A percentile compares a stretch with the other conserved stretches of the same genome.
Evolutionary conservation across 768 basidiomycete species (phyloP).

Genomic region (Nidularia pulvinata): DNA sequence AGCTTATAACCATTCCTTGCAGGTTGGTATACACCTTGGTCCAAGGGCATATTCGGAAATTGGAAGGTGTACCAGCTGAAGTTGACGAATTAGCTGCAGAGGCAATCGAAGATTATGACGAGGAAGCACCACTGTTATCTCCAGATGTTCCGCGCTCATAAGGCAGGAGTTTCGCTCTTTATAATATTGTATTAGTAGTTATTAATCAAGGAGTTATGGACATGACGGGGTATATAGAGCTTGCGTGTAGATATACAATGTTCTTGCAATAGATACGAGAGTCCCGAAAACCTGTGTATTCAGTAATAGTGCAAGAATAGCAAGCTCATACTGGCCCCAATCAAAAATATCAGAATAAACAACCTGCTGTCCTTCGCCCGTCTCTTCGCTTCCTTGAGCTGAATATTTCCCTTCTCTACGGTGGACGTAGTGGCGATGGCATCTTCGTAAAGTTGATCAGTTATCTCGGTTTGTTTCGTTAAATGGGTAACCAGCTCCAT

Average conservation of each 20-base stretch:
- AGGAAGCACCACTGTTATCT: conserved; percentile 58
- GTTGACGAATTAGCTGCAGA: conserved; percentile 58
- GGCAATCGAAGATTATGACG: conserved; percentile 57
- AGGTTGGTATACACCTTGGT: conserved; percentile 72
- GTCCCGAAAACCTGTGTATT: conserved; percentile 7
- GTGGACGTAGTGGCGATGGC: conserved; percentile 85
- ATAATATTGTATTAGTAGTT: not conserved
- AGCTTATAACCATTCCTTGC: not conserved
- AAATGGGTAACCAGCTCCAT: conserved; percentile 90
- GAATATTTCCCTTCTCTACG: conserved; percentile 88
- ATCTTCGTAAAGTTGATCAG: conserved; percentile 94
- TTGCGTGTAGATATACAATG: conserved; percentile 8
- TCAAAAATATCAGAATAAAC: conserved; percentile 89
- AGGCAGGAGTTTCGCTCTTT: not conserved
- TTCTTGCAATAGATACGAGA: not conserved
- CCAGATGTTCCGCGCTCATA: not conserved
- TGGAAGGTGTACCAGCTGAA: conserved; percentile 46
- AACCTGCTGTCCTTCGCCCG: conserved; percentile 85
- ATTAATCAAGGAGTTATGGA: conserved; percentile 1
- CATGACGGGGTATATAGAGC: not conserved
- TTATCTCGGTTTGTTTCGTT: conserved; percentile 87
- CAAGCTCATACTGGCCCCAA: conserved; percentile 89
- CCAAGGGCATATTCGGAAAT: conserved; percentile 55
- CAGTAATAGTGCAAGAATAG: conserved; percentile 94
- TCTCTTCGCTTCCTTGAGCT: conserved; percentile 87